phyloP scores from a whole-genome alignment of 306 rosid species.

The Cyclanthera cordifolia region DNA sequence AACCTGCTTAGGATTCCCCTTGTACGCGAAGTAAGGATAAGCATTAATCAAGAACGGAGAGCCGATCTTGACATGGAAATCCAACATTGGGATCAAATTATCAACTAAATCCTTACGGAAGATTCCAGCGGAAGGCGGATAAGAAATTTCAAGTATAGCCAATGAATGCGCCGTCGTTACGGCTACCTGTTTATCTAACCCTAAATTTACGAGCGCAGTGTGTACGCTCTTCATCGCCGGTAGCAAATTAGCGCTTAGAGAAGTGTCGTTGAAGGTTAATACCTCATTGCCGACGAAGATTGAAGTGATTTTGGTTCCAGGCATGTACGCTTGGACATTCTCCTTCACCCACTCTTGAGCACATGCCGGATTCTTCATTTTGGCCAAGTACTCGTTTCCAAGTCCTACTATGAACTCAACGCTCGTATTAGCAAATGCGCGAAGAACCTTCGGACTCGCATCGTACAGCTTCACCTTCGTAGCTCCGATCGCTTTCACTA shows the following conservation, averaged over 20 bases:
- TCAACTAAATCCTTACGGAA: conserved; percentile 57
- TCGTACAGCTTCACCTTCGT: conserved; percentile 85
- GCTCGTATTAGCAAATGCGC: conserved; percentile 63
- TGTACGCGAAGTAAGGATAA: conserved; percentile 92
- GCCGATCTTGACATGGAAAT: conserved; percentile 65
- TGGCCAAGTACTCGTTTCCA: conserved; percentile 57
- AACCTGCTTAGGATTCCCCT: conserved; percentile 60
- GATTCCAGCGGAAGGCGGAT: conserved; percentile 75
- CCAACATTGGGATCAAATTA: conserved; percentile 46
- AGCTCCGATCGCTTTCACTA: conserved; percentile 70
- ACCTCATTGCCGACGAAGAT: conserved; percentile 90
- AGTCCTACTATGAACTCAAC: conserved; percentile 74
- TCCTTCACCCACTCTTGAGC: conserved; percentile 74
- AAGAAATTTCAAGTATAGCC: conserved; percentile 56
- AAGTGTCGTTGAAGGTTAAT: conserved; percentile 72
- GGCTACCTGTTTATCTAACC: conserved; percentile 51
- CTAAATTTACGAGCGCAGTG: conserved; percentile 41
- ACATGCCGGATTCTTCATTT: conserved; percentile 43
- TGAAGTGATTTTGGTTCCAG: conserved; percentile 62
- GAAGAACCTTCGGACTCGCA: conserved; percentile 62
- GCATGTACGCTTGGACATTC: conserved; percentile 54
- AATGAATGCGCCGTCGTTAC: conserved; percentile 80
- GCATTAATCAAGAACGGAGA: conserved; percentile 89
- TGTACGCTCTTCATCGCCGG: conserved; percentile 88
- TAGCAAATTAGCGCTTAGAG: conserved; percentile 40